These are phyloP conservation scores for Ottelia alismoides DNA, from an alignment of 106 monocot species.

Conservation along the genomic window DNA sequence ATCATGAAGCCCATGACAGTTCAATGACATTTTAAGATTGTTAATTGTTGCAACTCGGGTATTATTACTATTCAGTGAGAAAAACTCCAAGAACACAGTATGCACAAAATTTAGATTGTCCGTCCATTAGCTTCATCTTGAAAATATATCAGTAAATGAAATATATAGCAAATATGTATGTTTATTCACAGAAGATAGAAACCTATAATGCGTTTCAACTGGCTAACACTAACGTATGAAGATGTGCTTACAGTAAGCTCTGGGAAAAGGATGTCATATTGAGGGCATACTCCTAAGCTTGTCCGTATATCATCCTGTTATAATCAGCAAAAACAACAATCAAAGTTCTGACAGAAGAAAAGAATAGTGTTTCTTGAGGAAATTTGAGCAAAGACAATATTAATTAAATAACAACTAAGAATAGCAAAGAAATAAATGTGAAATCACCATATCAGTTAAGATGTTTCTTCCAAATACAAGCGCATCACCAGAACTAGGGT, in stretches of 20 bases:
- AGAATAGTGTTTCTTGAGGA: background rate
- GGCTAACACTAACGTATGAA: too few relatives aligned
- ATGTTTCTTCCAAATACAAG: slow-evolving; percentile 74
- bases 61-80: too few relatives aligned
- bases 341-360: background rate
- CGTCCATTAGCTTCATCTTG: too few relatives aligned
- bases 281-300: slow-evolving; percentile 78
- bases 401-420: background rate
- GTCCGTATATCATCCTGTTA: slow-evolving; percentile 72
- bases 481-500: slow-evolving; percentile 86
- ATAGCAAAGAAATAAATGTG: background rate
- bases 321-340: background rate
- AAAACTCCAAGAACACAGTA: too few relatives aligned
- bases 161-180: too few relatives aligned
- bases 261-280: slow-evolving; percentile 77
- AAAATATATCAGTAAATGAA: too few relatives aligned
- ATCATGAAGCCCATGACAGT: too few relatives aligned
- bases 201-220: too few relatives aligned
- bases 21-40: too few relatives aligned
- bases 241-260: slow-evolving; percentile 61
- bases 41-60: too few relatives aligned
- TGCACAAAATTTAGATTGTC: too few relatives aligned
- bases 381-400: background rate
- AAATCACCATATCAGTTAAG: slow-evolving; percentile 53
- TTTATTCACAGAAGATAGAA: too few relatives aligned